Evolutionary conservation across 176 grass and related monocot species (phyloP).

Genomic region (Carex scoparia): DNA sequence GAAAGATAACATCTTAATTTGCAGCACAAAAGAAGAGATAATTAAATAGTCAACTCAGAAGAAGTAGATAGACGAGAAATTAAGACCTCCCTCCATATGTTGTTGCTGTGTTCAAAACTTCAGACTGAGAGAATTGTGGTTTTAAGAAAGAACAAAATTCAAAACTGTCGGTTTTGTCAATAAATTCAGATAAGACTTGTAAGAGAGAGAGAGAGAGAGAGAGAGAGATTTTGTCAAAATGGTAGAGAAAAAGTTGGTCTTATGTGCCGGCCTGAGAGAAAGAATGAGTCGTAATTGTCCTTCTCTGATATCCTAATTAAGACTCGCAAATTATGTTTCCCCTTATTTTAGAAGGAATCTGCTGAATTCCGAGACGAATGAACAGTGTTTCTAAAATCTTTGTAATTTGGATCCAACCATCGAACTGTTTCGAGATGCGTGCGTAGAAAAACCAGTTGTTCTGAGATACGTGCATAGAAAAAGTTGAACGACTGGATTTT

Average conservation of each 20-base stretch:
- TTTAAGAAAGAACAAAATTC: background rate
- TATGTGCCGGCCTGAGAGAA: background rate
- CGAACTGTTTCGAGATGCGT: no score
- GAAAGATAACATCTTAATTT: conserved; percentile 52
- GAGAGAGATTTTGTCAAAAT: background rate
- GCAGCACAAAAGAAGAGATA: background rate
- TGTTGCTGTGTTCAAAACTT: background rate
- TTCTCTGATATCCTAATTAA: no score
- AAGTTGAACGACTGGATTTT: no score
- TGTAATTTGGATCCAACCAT: no score
- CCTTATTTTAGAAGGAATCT: no score
- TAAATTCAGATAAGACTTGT: conserved; percentile 5
- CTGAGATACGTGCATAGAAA: no score
- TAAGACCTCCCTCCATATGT: background rate
- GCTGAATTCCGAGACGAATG: no score
- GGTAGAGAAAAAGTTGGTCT: background rate
- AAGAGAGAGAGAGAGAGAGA: background rate
- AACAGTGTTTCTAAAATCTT: no score
- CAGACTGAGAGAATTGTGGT: background rate
- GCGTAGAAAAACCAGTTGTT: no score
- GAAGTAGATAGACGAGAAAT: background rate
- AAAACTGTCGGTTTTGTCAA: background rate
- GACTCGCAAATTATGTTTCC: no score
- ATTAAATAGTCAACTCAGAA: background rate
- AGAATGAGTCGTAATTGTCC: background rate